Evolutionary conservation across 2,329 filamentous ascomycete species (phyloP).

Genomic region (Tolypocladium endophyticum): DNA sequence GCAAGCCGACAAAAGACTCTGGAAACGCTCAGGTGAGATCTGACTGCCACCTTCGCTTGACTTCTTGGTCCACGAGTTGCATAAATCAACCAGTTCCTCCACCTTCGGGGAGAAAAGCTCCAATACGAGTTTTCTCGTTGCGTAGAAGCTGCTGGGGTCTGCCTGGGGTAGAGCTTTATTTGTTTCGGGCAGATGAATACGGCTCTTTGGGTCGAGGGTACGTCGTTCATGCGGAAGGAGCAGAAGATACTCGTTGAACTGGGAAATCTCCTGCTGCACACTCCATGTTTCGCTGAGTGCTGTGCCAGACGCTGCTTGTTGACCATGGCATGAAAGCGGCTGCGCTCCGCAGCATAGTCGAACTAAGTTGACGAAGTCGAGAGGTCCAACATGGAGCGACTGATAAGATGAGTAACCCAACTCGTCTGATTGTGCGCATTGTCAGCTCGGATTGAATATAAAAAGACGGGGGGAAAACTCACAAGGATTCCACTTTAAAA

Average conservation of each 20-base stretch:
- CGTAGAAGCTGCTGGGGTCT: conserved; percentile 22
- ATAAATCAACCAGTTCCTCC: conserved; percentile 35
- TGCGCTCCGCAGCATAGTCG: conserved; percentile 52
- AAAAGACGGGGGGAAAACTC: too few relatives aligned
- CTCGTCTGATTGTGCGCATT: conserved; percentile 41
- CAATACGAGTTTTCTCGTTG: conserved; percentile 38
- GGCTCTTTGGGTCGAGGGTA: not conserved
- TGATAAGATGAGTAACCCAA: conserved; percentile 54
- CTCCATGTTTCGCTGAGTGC: conserved; percentile 37
- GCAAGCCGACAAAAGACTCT: conserved; percentile 39
- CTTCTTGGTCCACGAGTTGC: conserved; percentile 34
- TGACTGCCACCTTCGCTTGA: conserved; percentile 34
- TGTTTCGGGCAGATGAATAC: conserved; percentile 1
- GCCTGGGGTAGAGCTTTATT: conserved; percentile 10
- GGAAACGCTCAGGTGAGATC: conserved; percentile 41
- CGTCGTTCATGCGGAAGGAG: conserved; percentile 28
- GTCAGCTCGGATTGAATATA: not conserved
- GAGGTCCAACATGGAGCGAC: conserved; percentile 51
- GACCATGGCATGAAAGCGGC: conserved; percentile 16
- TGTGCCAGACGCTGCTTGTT: conserved; percentile 32
- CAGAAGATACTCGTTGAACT: conserved; percentile 43
- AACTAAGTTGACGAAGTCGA: conserved; percentile 60
- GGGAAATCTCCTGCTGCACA: conserved; percentile 28
- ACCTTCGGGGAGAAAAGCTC: conserved; percentile 45
- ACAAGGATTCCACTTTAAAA: conserved; percentile 76